phyloP scores from a whole-genome alignment of 2,329 filamentous ascomycete genomes.

The Fusarium mexicanum region DNA sequence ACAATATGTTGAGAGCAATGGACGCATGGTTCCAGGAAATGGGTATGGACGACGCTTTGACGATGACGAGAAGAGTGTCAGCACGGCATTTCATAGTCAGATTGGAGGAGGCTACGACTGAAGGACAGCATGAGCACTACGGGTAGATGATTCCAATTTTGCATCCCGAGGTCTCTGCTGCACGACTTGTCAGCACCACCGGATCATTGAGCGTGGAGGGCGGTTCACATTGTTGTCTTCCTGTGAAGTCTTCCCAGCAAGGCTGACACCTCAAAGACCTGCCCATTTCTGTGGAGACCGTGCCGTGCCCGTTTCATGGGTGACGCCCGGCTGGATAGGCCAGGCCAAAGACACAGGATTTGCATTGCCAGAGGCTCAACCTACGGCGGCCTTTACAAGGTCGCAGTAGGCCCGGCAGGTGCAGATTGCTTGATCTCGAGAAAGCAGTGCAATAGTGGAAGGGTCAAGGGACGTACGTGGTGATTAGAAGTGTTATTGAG shows the following conservation, averaged over 20 bases:
- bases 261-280: constrained; percentile 33
- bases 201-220: constrained; percentile 33
- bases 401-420: constrained; percentile 39
- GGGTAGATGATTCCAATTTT: constrained; percentile 45
- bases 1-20: constrained; percentile 89
- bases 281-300: constrained; percentile 30
- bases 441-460: constrained; percentile 37
- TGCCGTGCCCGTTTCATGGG: constrained; percentile 38
- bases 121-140: constrained; percentile 45
- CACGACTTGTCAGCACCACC: constrained; percentile 33
- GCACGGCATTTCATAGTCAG: constrained; percentile 96
- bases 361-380: constrained; percentile 34
- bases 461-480: constrained; percentile 6
- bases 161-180: constrained; percentile 42
- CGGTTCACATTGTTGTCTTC: constrained; percentile 31
- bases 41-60: constrained; percentile 79
- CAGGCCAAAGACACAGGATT: constrained; percentile 35
- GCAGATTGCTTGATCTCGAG: constrained; percentile 45
- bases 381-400: constrained; percentile 30
- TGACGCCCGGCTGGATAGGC: constrained; percentile 28
- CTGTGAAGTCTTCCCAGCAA: constrained; percentile 37
- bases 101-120: constrained; percentile 73
- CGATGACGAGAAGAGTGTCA: constrained; percentile 95
- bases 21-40: constrained; percentile 72
- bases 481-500: constrained; percentile 11